These are phyloP conservation scores for Blastobotrys aristatus DNA, from an alignment of 1,139 yeast genomes.

Conservation along the genomic window DNA sequence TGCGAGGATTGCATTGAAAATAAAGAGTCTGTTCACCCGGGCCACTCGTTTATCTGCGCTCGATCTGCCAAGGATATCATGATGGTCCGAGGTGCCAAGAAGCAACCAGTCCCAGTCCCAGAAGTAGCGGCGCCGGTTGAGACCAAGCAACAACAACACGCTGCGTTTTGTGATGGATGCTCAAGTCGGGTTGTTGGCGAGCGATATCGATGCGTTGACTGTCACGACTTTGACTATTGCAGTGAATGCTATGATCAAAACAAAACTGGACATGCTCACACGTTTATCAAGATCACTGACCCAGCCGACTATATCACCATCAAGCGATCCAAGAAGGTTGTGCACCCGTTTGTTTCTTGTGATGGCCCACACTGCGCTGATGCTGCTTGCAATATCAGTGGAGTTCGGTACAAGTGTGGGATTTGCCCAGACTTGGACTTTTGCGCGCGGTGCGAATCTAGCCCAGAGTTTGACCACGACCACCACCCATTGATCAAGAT, in stretches of 20 bases:
- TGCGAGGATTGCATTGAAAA: slow-evolving; percentile 40
- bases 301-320: slow-evolving; percentile 11
- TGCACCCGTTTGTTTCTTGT: slow-evolving; percentile 33
- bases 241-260: slow-evolving; percentile 34
- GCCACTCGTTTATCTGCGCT: slow-evolving; percentile 25
- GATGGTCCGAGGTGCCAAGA: background rate
- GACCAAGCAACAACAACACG: background rate
- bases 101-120: background rate
- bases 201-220: slow-evolving; percentile 48
- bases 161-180: slow-evolving; percentile 25
- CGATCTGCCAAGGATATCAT: slow-evolving; percentile 13
- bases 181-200: slow-evolving; percentile 17
- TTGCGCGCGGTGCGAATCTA: slow-evolving; percentile 44
- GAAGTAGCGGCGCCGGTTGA: background rate
- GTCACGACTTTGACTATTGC: slow-evolving; percentile 52
- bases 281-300: slow-evolving; percentile 21
- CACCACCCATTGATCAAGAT: slow-evolving; percentile 28
- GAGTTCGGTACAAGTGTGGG: slow-evolving; percentile 47
- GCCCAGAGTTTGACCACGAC: slow-evolving; percentile 24
- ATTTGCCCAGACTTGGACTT: slow-evolving; percentile 49
- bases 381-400: slow-evolving; percentile 32
- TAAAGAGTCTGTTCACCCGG: slow-evolving; percentile 11
- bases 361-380: slow-evolving; percentile 39
- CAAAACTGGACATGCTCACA: slow-evolving; percentile 18
- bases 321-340: slow-evolving; percentile 6